These are phyloP conservation scores for Yarrowia sp. DNA, from an alignment of 805 yeast species.

Conservation along the genomic window DNA sequence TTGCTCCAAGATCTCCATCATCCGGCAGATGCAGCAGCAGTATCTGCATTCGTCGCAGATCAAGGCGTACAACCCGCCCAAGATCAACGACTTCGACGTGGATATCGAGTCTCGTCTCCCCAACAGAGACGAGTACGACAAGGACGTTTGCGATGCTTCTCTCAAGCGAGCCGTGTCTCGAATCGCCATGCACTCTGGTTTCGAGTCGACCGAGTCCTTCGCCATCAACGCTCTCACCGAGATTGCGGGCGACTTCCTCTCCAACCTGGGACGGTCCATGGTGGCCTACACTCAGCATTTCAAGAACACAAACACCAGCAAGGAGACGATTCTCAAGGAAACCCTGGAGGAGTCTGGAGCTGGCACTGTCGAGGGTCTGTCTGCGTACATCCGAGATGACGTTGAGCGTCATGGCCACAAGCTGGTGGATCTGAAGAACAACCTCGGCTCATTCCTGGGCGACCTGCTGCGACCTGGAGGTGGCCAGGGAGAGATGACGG, in stretches of 20 bases:
- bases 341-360: slow-evolving; percentile 85
- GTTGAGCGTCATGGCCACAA: slow-evolving; percentile 66
- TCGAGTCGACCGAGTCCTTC: slow-evolving; percentile 73
- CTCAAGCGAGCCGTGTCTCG: slow-evolving; percentile 71
- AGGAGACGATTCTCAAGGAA: slow-evolving; percentile 54
- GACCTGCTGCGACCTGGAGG: slow-evolving; percentile 72
- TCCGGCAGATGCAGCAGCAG: slow-evolving; percentile 85
- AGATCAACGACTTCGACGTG: slow-evolving; percentile 65
- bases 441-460: slow-evolving; percentile 68
- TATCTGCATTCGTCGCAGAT: slow-evolving; percentile 71
- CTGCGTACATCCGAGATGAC: slow-evolving; percentile 69
- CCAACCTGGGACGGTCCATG: slow-evolving; percentile 68
- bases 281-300: slow-evolving; percentile 58
- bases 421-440: slow-evolving; percentile 62
- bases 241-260: slow-evolving; percentile 75
- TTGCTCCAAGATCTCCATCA: slow-evolving; percentile 83
- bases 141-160: slow-evolving; percentile 62
- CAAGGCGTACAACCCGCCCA: slow-evolving; percentile 64
- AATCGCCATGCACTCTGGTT: slow-evolving; percentile 87
- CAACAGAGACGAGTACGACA: slow-evolving; percentile 61
- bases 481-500: slow-evolving; percentile 66
- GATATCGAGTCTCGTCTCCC: slow-evolving; percentile 76
- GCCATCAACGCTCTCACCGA: slow-evolving; percentile 81
- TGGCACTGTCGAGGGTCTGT: slow-evolving; percentile 64
- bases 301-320: slow-evolving; percentile 33